Percentiles rank a stretch among this genome's conserved stretches.
These are phyloP conservation scores for Candida anutae DNA, from an alignment of 1,139 yeast species.

Conservation along the genomic window DNA sequence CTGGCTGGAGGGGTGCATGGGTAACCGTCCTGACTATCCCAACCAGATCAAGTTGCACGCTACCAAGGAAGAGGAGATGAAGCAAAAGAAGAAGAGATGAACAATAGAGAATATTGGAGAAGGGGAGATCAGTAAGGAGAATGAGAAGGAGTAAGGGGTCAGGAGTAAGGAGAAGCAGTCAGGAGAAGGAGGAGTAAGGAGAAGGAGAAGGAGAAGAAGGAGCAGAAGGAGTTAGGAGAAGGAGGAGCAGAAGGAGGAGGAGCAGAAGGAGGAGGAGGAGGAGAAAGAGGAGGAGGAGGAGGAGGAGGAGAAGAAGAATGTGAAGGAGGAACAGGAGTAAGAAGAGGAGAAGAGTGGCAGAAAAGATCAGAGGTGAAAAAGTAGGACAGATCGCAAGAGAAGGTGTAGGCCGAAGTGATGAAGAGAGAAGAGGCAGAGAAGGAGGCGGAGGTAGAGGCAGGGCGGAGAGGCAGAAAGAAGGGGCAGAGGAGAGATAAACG, in stretches of 20 bases:
- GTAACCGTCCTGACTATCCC: conserved; percentile 69
- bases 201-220: not conserved
- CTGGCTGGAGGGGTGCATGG: conserved; percentile 87
- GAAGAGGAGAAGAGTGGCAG: too few species aligned
- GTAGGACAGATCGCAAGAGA: too few species aligned
- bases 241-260: not conserved
- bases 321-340: too few species aligned
- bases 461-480: too few species aligned
- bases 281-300: conserved; percentile 1
- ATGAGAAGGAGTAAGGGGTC: not conserved
- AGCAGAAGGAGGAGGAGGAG: conserved; percentile 3
- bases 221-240: not conserved
- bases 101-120: not conserved
- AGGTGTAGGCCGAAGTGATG: too few species aligned
- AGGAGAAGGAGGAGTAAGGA: not conserved
- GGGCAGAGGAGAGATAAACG: too few species aligned
- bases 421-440: too few species aligned
- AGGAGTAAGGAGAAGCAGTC: conserved; percentile 3
- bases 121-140: not conserved
- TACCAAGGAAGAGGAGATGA: conserved; percentile 78
- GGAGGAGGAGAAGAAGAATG: too few species aligned
- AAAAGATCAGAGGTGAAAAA: too few species aligned
- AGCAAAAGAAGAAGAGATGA: conserved; percentile 53
- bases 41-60: conserved; percentile 76
- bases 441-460: too few species aligned